Conservation (phyloP, 192 early-diverging fungal genomes). For the Backusella tuberculispora region DNA sequence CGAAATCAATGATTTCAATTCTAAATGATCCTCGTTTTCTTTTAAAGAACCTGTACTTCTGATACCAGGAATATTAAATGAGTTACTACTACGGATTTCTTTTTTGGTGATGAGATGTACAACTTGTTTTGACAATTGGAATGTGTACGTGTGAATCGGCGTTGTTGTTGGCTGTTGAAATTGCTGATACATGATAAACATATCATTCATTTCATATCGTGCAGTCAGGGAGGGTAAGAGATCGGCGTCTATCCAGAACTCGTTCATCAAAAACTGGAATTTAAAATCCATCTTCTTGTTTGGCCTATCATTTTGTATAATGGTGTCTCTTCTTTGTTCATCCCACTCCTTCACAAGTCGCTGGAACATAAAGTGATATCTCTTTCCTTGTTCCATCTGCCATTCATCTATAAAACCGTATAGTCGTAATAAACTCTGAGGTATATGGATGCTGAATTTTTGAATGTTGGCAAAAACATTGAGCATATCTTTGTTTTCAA, state of each 20-base stretch:
- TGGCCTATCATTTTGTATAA: neutral
- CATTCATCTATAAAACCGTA: conserved; percentile 78
- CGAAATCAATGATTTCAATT: conserved; percentile 53
- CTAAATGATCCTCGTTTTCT: conserved; percentile 39
- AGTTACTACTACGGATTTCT: conserved; percentile 35
- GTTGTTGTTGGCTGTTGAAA: conserved; percentile 33
- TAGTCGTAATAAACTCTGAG: conserved; percentile 69
- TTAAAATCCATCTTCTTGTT: conserved; percentile 55
- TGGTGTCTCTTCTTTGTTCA: conserved; percentile 44
- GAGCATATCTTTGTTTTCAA: conserved; percentile 44
- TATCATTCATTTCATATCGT: conserved; percentile 58
- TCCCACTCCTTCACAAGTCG: conserved; percentile 72
- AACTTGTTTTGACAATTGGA: conserved; percentile 56
- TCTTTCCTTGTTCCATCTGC: conserved; percentile 64
- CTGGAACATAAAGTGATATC: conserved; percentile 74
- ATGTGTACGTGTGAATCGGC: conserved; percentile 46
- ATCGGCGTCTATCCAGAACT: conserved; percentile 62
- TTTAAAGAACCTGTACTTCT: conserved; percentile 52
- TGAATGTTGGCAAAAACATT: conserved; percentile 53
- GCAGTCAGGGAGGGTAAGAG: conserved; percentile 65
- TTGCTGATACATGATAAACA: conserved; percentile 57
- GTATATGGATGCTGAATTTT: conserved; percentile 49
- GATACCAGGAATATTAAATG: conserved; percentile 63
- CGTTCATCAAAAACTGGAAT: conserved; percentile 63
- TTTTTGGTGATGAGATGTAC: conserved; percentile 53